A percentile compares a stretch with the other conserved stretches of the same genome.
These are phyloP conservation scores for Poterioochromonas sp. DNA, from an alignment of 352 stramenopile species.

Conservation along the genomic window DNA sequence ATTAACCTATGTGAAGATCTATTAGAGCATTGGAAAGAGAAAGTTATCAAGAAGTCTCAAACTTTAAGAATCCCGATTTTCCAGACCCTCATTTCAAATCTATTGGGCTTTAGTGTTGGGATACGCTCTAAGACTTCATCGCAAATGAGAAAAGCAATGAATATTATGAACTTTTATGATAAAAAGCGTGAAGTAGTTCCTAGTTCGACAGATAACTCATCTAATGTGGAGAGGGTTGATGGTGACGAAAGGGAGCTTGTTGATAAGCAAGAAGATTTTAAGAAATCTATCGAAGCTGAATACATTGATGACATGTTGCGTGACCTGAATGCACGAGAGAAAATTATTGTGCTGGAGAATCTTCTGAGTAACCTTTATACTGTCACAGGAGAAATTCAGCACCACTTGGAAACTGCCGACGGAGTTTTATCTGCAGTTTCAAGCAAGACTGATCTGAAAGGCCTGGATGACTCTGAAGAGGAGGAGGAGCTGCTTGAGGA, in stretches of 20 bases:
- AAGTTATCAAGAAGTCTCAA: background rate
- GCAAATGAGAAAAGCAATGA: background rate
- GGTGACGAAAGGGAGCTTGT: background rate
- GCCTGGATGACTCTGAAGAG: background rate
- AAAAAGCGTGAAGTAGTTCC: too few relatives aligned
- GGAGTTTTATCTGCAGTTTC: background rate
- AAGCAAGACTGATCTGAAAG: background rate
- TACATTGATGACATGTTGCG: background rate
- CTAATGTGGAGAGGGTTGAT: background rate
- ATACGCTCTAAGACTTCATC: background rate
- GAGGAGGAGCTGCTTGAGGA: background rate
- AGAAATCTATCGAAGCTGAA: background rate
- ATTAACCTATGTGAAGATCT: conserved; percentile 9
- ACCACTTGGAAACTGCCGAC: background rate
- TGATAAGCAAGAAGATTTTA: background rate
- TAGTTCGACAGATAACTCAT: background rate
- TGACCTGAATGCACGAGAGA: background rate
- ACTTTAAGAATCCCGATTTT: background rate
- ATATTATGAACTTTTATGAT: too few relatives aligned
- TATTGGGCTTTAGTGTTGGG: background rate
- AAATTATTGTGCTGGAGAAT: background rate
- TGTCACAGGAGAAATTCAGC: background rate
- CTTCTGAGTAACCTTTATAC: background rate
- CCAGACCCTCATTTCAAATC: background rate
- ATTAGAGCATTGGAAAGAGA: background rate